These are phyloP conservation scores for Cordia subcordata DNA, from an alignment of 257 asterid species.

Conservation along the genomic window DNA sequence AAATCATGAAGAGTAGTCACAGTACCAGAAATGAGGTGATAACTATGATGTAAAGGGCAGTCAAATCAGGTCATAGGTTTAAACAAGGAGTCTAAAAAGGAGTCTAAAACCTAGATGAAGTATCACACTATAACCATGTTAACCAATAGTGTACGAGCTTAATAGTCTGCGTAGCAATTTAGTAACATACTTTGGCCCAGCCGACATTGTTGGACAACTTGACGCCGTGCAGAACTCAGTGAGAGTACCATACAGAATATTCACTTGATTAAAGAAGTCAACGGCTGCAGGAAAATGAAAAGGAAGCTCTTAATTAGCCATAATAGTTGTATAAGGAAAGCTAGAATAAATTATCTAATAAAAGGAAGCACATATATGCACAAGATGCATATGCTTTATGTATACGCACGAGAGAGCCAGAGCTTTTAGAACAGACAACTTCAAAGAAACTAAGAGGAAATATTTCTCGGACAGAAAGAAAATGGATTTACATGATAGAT, in stretches of 20 bases:
- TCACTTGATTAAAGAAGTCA: slow-evolving; percentile 50
- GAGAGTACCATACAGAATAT: slow-evolving; percentile 43
- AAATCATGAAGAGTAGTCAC: no score
- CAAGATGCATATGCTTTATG: not conserved
- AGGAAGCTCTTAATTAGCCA: not conserved
- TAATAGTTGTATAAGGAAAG: no score
- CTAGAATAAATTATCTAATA: no score
- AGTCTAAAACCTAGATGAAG: not conserved
- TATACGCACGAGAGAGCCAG: no score
- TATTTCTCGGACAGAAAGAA: no score
- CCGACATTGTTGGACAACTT: slow-evolving; percentile 50
- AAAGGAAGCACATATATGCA: not conserved
- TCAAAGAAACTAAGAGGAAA: not conserved
- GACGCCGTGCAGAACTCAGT: slow-evolving; percentile 55
- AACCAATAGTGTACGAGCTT: not conserved
- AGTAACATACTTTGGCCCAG: slow-evolving; percentile 47
- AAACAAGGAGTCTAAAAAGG: not conserved
- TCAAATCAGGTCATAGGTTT: not conserved
- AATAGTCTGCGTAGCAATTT: not conserved
- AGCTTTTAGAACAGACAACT: not conserved
- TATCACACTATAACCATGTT: not conserved
- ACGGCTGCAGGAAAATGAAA: slow-evolving; percentile 31
- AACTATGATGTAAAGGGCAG: not conserved
- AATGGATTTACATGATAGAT: no score
- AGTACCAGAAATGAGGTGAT: no score